Evolutionary conservation across 208 protist species (phyloP).

Genomic region (Kentomonas sorsogonicus): DNA sequence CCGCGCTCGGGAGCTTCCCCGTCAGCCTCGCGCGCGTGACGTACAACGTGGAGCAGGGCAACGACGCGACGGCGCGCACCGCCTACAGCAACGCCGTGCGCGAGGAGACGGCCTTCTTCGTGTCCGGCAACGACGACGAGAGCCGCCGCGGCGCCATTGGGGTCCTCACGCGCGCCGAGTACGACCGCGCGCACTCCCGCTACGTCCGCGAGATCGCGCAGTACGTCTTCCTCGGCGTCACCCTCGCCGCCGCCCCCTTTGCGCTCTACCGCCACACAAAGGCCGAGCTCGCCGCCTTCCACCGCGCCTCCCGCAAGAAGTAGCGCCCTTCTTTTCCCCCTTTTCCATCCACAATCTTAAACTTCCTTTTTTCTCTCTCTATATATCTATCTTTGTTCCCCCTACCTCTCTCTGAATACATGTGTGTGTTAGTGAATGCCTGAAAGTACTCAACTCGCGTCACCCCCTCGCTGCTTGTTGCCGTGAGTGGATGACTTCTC

Average conservation of each 20-base stretch:
- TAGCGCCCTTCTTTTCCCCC: conserved; percentile 22
- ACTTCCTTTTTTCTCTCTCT: neutral
- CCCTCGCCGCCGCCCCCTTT: conserved; percentile 60
- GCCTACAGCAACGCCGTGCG: conserved; percentile 83
- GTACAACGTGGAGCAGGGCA: conserved; percentile 68
- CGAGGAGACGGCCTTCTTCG: conserved; percentile 70
- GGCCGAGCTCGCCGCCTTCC: conserved; percentile 56
- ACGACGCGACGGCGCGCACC: conserved; percentile 27
- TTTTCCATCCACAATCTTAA: neutral
- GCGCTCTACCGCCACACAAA: conserved; percentile 75
- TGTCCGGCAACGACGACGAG: conserved; percentile 62
- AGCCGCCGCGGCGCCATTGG: conserved; percentile 76
- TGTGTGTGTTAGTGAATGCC: too few relatives aligned
- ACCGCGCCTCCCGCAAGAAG: conserved; percentile 51
- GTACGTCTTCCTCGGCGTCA: conserved; percentile 75
- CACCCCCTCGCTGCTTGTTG: neutral
- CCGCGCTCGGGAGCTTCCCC: conserved; percentile 57
- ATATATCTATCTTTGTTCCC: neutral
- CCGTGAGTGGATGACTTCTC: too few relatives aligned
- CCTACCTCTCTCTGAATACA: too few relatives aligned
- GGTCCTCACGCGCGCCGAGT: conserved; percentile 77
- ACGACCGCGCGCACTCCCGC: conserved; percentile 69
- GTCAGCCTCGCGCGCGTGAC: conserved; percentile 60
- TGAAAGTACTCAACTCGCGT: neutral
- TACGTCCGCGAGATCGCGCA: conserved; percentile 71